Conservation (phyloP, 345 rosid species). For the Camelina sativa region DNA sequence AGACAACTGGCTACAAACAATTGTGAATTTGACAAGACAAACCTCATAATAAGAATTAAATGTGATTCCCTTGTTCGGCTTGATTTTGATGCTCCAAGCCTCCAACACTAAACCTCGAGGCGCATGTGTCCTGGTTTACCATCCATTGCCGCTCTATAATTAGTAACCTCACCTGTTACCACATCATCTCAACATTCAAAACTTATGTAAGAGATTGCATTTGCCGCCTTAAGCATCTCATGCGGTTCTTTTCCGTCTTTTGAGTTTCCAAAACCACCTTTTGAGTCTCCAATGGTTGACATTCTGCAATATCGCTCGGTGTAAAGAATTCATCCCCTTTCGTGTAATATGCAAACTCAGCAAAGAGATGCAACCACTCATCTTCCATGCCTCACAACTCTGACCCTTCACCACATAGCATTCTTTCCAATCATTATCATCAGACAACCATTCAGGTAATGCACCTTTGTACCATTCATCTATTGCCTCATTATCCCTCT, state of each 20-base stretch:
- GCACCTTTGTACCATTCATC: no score
- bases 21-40: background rate
- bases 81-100: background rate
- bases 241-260: background rate
- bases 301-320: background rate
- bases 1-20: background rate
- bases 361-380: slow-evolving; percentile 2
- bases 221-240: no score
- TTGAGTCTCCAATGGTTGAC: background rate
- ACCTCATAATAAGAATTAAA: background rate
- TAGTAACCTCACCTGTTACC: no score
- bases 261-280: background rate
- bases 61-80: background rate
- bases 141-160: background rate
- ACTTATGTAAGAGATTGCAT: no score
- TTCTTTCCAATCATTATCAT: no score
- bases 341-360: background rate
- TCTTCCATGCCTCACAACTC: background rate
- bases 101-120: slow-evolving; percentile 6
- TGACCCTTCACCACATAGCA: background rate
- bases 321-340: background rate
- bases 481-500: no score
- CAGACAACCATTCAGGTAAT: no score
- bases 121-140: slow-evolving; percentile 7
- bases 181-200: no score